Percentiles rank a stretch among this genome's conserved stretches.
Conservation (phyloP, 441 rosid genomes). For the Populus hybrid region DNA sequence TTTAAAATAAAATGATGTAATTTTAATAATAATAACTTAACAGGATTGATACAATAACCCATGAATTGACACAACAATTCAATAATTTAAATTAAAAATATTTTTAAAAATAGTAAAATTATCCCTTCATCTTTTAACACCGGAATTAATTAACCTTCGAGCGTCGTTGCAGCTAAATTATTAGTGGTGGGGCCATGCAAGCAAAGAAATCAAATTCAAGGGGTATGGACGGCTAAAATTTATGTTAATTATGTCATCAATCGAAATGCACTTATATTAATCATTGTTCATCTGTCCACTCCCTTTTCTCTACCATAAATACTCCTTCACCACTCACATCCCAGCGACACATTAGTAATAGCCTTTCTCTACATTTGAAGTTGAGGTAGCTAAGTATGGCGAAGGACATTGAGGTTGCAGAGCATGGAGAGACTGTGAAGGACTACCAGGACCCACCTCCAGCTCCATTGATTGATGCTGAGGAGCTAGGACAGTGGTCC, state of each 20-base stretch:
- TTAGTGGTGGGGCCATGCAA: constrained; percentile 22
- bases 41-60: no score
- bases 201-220: neutral
- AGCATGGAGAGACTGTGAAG: constrained; percentile 36
- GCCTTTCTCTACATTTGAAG: neutral
- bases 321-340: constrained; percentile 8
- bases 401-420: constrained; percentile 53
- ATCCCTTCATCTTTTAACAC: neutral
- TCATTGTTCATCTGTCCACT: neutral
- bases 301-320: constrained; percentile 15
- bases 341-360: neutral
- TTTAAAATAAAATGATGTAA: no score
- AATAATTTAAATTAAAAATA: no score
- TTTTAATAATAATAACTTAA: no score
- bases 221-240: constrained; percentile 25
- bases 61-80: no score
- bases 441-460: constrained; percentile 86
- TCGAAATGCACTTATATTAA: neutral
- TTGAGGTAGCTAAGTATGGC: constrained; percentile 29
- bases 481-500: constrained; percentile 65
- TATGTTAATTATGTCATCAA: constrained; percentile 15
- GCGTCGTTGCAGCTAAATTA: constrained; percentile 11
- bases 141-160: neutral
- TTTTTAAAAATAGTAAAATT: no score
- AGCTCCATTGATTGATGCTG: constrained; percentile 50